These are phyloP conservation scores for Lentinula edodes DNA, from an alignment of 768 basidiomycete genomes.

Conservation along the genomic window DNA sequence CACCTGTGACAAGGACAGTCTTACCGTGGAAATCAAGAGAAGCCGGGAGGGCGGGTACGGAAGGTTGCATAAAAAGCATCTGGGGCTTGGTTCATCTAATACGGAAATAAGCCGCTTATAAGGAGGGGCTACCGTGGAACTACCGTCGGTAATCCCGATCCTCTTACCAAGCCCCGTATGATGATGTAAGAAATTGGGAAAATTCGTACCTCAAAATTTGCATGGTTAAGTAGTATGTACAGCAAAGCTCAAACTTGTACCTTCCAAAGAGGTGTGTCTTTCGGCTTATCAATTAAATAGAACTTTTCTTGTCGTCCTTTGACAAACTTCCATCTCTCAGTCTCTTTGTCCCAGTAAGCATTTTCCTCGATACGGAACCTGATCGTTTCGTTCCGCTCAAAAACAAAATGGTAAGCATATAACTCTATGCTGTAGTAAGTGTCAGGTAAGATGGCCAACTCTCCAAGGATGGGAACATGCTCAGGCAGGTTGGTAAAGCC, in stretches of 20 bases:
- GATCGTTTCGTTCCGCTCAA: slow-evolving; percentile 42
- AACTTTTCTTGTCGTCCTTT: slow-evolving; percentile 43
- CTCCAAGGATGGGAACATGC: slow-evolving; percentile 42
- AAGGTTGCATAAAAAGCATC: slow-evolving; percentile 12
- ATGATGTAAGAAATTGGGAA: background rate
- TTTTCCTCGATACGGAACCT: slow-evolving; percentile 42
- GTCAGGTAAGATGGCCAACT: slow-evolving; percentile 39
- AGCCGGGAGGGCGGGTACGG: slow-evolving; percentile 9
- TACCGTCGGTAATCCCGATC: background rate
- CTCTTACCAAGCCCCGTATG: background rate
- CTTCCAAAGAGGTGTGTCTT: background rate
- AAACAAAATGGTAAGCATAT: slow-evolving; percentile 41
- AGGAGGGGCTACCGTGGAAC: background rate
- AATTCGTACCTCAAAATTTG: background rate
- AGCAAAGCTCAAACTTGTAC: background rate
- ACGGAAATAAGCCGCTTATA: background rate
- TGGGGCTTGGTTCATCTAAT: background rate
- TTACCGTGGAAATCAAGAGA: slow-evolving; percentile 20
- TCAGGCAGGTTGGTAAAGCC: slow-evolving; percentile 39
- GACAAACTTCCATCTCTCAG: slow-evolving; percentile 41
- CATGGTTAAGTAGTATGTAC: background rate
- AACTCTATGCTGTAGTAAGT: slow-evolving; percentile 53
- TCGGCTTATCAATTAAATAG: slow-evolving; percentile 30
- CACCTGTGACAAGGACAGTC: slow-evolving; percentile 24
- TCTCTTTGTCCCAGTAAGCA: slow-evolving; percentile 33